phyloP scores from a whole-genome alignment of 768 basidiomycete genomes.

The Mycena floridula region DNA sequence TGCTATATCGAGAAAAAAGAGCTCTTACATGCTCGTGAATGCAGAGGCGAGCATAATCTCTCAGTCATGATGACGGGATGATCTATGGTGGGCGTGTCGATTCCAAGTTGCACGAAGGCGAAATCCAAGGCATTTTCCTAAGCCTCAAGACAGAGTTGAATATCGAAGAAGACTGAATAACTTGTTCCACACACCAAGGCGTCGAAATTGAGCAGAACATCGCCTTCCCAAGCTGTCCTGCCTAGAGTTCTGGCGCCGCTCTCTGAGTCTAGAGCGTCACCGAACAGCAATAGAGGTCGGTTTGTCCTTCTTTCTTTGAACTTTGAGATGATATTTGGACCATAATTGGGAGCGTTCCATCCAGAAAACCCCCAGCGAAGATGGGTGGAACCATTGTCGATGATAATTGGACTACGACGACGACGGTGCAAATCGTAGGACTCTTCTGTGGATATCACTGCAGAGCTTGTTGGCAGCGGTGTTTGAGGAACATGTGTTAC shows the following conservation, averaged over 20 bases:
- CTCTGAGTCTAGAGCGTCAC: constrained; percentile 82
- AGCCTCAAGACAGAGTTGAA: constrained; percentile 16
- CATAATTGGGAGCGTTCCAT: constrained; percentile 47
- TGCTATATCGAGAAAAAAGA: constrained; percentile 10
- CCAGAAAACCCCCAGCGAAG: constrained; percentile 82
- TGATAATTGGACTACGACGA: constrained; percentile 60
- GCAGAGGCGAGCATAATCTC: constrained; percentile 78
- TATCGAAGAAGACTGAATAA: not conserved
- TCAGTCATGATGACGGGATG: constrained; percentile 96
- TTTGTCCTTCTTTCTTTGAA: constrained; percentile 89
- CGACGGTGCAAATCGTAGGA: constrained; percentile 44
- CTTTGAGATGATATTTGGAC: constrained; percentile 71
- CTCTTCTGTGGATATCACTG: not conserved
- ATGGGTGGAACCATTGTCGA: constrained; percentile 84
- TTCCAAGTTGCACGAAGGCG: constrained; percentile 80
- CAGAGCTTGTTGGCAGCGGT: not conserved
- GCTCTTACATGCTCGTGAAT: constrained; percentile 83
- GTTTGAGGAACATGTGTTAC: not conserved
- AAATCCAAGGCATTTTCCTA: constrained; percentile 96
- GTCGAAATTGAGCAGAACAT: constrained; percentile 87
- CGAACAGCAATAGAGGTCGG: constrained; percentile 80
- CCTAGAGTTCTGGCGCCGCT: constrained; percentile 74
- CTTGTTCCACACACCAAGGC: constrained; percentile 65
- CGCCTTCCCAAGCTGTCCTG: constrained; percentile 89
- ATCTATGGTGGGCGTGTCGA: constrained; percentile 67